These are phyloP conservation scores for Aspergillus nidulans DNA, from an alignment of 495 filamentous ascomycete genomes.

Conservation along the genomic window DNA sequence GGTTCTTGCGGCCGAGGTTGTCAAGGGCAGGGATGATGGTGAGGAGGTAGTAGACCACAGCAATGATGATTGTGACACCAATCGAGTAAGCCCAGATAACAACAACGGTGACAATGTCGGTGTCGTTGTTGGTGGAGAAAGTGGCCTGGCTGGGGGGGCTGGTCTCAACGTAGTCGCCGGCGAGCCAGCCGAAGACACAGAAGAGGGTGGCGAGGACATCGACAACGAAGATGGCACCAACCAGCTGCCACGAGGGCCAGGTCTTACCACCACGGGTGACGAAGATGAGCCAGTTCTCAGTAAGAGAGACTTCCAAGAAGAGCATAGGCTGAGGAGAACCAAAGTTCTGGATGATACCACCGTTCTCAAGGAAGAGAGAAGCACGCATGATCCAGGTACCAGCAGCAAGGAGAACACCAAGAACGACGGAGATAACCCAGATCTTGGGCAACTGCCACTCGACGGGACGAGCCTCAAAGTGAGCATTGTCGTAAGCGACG, in stretches of 20 bases:
- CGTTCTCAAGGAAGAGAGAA: slow-evolving; percentile 59
- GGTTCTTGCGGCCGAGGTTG: slow-evolving; percentile 76
- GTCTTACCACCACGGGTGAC: slow-evolving; percentile 70
- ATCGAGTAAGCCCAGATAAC: slow-evolving; percentile 76
- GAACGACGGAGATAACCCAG: slow-evolving; percentile 67
- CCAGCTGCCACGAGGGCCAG: slow-evolving; percentile 68
- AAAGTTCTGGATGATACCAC: slow-evolving; percentile 70
- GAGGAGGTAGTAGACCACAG: slow-evolving; percentile 72
- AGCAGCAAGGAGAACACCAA: slow-evolving; percentile 60
- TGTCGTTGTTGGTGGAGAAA: slow-evolving; percentile 57
- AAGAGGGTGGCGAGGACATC: slow-evolving; percentile 68
- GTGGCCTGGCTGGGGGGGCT: slow-evolving; percentile 39
- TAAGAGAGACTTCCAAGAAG: slow-evolving; percentile 69
- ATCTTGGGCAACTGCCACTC: slow-evolving; percentile 78
- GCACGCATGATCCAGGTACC: slow-evolving; percentile 69
- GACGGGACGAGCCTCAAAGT: slow-evolving; percentile 66
- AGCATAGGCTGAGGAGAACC: slow-evolving; percentile 68
- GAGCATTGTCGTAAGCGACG: slow-evolving; percentile 72
- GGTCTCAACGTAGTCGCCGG: slow-evolving; percentile 40
- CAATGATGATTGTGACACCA: slow-evolving; percentile 71
- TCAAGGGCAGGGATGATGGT: slow-evolving; percentile 63
- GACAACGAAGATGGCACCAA: slow-evolving; percentile 66
- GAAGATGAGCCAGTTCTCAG: slow-evolving; percentile 79
- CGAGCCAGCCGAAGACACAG: slow-evolving; percentile 69
- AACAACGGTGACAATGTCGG: slow-evolving; percentile 72